A percentile compares a stretch with the other conserved stretches of the same genome.
Evolutionary conservation across 2,329 filamentous ascomycete species (phyloP).

Genomic region (Paracoccidioides brasiliensis): DNA sequence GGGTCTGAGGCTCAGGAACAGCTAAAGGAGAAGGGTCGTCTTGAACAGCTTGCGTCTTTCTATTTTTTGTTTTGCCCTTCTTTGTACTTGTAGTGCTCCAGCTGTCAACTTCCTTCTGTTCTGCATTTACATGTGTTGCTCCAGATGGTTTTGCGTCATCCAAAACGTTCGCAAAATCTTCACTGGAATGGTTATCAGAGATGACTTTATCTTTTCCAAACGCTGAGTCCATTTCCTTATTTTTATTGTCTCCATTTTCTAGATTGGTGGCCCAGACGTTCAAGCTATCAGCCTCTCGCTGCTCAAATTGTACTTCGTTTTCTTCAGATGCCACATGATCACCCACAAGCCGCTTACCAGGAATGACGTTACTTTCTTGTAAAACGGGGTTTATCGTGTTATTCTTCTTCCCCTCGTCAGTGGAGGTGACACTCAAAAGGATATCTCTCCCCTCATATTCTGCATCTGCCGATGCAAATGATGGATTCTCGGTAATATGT

Average conservation of each 20-base stretch:
- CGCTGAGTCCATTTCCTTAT: background rate
- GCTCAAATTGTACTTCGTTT: background rate
- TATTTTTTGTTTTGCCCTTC: background rate
- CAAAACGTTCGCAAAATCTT: background rate
- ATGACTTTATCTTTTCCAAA: background rate
- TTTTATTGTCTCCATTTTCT: background rate
- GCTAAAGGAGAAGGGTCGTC: conserved; percentile 2
- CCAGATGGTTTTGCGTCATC: background rate
- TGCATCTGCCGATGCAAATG: background rate
- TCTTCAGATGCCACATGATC: background rate
- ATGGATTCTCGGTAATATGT: background rate
- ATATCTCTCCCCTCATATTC: background rate
- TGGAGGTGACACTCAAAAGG: background rate
- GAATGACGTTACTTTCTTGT: background rate
- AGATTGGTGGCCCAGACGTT: background rate
- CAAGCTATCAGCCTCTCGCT: background rate
- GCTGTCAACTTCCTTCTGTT: background rate
- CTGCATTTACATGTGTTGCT: background rate
- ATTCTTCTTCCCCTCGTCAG: conserved; percentile 1
- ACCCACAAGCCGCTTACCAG: background rate
- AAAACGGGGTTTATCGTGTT: background rate
- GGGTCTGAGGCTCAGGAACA: background rate
- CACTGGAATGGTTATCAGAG: background rate
- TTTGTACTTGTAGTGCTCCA: background rate
- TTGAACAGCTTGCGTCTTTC: conserved; percentile 8